Base-by-base conservation (phyloP, 2,329 filamentous ascomycete species). In the Epicoccum sorghinum region DNA sequence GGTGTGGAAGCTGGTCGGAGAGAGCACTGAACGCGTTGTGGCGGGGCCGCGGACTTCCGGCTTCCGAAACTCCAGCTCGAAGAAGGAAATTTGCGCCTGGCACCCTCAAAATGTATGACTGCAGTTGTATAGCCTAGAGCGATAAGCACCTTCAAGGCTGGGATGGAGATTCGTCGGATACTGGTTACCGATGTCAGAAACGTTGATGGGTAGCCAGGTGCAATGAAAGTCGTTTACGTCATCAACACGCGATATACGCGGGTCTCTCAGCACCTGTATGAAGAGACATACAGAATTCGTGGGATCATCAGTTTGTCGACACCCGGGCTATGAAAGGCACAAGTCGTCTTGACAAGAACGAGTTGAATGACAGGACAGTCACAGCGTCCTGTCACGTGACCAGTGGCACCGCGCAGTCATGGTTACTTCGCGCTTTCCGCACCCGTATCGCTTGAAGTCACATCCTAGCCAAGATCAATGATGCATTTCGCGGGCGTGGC, bases 151-250 rank as follows among this genome's bases (percentile, higher is more conserved):
- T 30, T 12, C 30, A n/a, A 12, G 25, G 36, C 25, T 32, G 4
- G 25, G 18, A 24, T 10, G 5, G 22, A 32, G 18, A 37, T 9
- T 22, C 3, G 39, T 37, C 10, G 27, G 12, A 27, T 43, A 39
- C 27, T 22, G 39, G 14, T 24, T 37, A 22, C 41, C 30, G 13
- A 25, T 32, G 24, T 22, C 18, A 29, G 27, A 25, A 35, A 24
- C 18, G 33, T 30, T 29, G 27, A 29, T 29, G 27, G 18, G 14
- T 14, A 18, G 23, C 8, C 22, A 45, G 13, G 40, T 27, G 9
- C 29, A n/a, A 29, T 18, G 18, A 10, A 33, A 46, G 32, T 49
- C 46, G 3, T 42, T 22, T 50, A 50, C 52, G 46, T 55, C 52
- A 55, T 50, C 46, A 55, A 18, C 27, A 9, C 18, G 12, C 37